A percentile compares a stretch with the other conserved stretches of the same genome.
phyloP scores from a whole-genome alignment of 2,329 filamentous ascomycete genomes.

The Pseudogymnoascus sp. region DNA sequence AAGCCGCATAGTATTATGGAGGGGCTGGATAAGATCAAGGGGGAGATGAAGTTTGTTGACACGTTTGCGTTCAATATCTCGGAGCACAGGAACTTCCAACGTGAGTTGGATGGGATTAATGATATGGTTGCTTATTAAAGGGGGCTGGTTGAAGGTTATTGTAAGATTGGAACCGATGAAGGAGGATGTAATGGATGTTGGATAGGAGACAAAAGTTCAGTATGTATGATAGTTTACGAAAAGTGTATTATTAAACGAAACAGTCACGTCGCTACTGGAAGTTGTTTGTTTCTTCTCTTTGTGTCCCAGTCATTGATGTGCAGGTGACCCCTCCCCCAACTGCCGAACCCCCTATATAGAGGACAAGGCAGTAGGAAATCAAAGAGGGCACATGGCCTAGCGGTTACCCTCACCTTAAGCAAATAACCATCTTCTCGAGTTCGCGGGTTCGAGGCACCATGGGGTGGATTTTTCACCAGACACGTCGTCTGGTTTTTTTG shows the following conservation, averaged over 20 bases:
- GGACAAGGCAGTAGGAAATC: not conserved
- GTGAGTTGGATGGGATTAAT: conserved; percentile 64
- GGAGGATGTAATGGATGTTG: not conserved
- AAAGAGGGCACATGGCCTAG: not conserved
- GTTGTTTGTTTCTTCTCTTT: not conserved
- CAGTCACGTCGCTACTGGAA: not conserved
- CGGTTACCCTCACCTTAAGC: not conserved
- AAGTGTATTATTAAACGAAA: not conserved
- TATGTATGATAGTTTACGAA: not conserved
- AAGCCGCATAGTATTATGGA: conserved; percentile 53
- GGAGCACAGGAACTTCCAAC: conserved; percentile 64
- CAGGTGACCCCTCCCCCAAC: not conserved
- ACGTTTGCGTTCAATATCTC: conserved; percentile 63
- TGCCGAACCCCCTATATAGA: not conserved
- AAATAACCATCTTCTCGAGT: not conserved
- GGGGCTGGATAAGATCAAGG: conserved; percentile 42
- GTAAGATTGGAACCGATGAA: not conserved
- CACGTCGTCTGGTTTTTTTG: not conserved
- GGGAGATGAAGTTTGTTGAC: conserved; percentile 60
- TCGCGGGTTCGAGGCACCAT: not conserved
- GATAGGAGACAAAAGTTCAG: not conserved
- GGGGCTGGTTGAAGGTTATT: not conserved
- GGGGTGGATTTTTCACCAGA: conserved; percentile 1
- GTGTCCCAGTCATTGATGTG: not conserved
- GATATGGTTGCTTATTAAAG: conserved; percentile 61